Evolutionary conservation across 768 basidiomycete genomes (phyloP).

Genomic region (Rhizopogon sp.): DNA sequence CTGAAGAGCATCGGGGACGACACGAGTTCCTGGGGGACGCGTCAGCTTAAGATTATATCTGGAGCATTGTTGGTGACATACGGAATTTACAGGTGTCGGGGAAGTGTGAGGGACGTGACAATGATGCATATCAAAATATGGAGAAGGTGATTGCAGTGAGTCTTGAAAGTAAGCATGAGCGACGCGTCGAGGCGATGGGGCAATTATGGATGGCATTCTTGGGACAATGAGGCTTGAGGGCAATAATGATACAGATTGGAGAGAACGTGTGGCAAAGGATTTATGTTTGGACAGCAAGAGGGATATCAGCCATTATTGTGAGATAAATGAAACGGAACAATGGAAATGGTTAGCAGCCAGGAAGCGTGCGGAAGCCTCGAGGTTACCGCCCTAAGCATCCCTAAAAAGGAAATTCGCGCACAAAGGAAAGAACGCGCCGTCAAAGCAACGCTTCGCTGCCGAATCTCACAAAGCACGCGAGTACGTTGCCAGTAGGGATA

Average conservation of each 20-base stretch:
- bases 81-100: neutral
- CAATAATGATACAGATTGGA: slow-evolving; percentile 30
- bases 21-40: slow-evolving; percentile 14
- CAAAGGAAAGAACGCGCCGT: neutral
- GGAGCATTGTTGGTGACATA: neutral
- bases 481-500: too few species aligned
- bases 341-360: slow-evolving; percentile 5
- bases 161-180: slow-evolving; percentile 10
- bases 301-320: slow-evolving; percentile 19
- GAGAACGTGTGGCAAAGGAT: slow-evolving; percentile 22
- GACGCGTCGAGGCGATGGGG: slow-evolving; percentile 33
- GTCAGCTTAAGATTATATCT: slow-evolving; percentile 2
- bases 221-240: slow-evolving; percentile 8
- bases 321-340: slow-evolving; percentile 20
- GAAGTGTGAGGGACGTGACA: neutral
- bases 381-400: slow-evolving; percentile 9
- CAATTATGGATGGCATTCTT: slow-evolving; percentile 39
- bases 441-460: neutral
- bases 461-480: neutral
- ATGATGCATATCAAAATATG: neutral
- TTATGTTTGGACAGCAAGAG: slow-evolving; percentile 21
- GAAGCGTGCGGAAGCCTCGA: slow-evolving; percentile 12
- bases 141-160: slow-evolving; percentile 1
- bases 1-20: slow-evolving; percentile 17
- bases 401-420: slow-evolving; percentile 17